Conservation (phyloP, 768 basidiomycete species). For the Leccinum incarnatum region DNA sequence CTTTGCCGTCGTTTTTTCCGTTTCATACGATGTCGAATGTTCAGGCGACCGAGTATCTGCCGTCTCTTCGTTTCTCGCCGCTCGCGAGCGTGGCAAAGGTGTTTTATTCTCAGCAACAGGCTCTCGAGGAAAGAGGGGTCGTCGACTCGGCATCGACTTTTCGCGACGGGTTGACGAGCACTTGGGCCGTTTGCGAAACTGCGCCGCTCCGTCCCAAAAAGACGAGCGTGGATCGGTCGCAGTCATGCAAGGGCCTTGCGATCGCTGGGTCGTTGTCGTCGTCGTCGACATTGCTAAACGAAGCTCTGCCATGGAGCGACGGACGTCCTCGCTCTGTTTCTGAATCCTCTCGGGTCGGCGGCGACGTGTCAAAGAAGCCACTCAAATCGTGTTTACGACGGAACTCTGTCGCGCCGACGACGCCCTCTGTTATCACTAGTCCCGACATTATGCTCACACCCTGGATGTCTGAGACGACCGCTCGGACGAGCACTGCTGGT, state of each 20-base stretch:
- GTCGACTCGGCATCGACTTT: background rate
- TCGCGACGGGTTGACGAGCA: background rate
- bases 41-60: constrained; percentile 5
- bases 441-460: background rate
- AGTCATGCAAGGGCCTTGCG: constrained; percentile 10
- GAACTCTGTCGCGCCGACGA: background rate
- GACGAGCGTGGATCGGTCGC: constrained; percentile 4
- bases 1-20: constrained; percentile 17
- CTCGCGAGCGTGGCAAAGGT: constrained; percentile 7
- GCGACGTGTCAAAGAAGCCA: constrained; percentile 2
- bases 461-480: constrained; percentile 8
- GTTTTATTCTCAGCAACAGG: constrained; percentile 4
- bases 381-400: constrained; percentile 15
- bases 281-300: background rate
- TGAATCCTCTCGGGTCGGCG: background rate
- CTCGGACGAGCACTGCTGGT: background rate
- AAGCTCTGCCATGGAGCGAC: background rate
- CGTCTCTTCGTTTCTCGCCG: constrained; percentile 22
- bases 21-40: background rate
- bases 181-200: background rate
- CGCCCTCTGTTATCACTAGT: background rate
- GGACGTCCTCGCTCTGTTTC: background rate
- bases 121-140: background rate
- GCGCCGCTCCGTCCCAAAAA: constrained; percentile 1
- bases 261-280: constrained; percentile 6